Evolutionary conservation across 108 stramenopile genomes (phyloP), one percentile per base, ranked within the genome.

Genomic region (Craspedostauros australis): DNA sequence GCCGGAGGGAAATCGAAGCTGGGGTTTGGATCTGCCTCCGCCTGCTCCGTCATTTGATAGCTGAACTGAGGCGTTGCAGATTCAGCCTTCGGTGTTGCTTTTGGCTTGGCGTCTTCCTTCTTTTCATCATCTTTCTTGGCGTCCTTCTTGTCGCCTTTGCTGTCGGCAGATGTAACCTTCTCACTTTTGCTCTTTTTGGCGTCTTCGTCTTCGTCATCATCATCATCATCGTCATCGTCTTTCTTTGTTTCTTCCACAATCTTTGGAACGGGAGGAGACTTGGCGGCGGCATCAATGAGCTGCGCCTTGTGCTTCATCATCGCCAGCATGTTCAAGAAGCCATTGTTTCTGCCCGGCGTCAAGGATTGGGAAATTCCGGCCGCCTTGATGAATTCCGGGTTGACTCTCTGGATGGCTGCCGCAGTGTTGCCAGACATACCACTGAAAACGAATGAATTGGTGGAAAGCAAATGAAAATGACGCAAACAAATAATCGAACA

Each of bases 261-360:
- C n/a, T n/a, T n/a, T n/a, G n/a, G n/a, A n/a, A n/a, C n/a, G n/a
- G n/a, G n/a, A n/a, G n/a, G n/a, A n/a, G n/a, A n/a, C n/a, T n/a
- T n/a, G 9, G 58, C 70, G 3, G 57, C 73, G 16, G 33, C 66
- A 16, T 52, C 63, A 38, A 70, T 47, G 40, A 66, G 60, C 9
- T 33, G 3, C 0, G 91, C 91, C 68, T 91, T 85, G 31, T 54
- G 57, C 70, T 98, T 96, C 86, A 98, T 95, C 14, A 76, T 70
- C 2, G 49, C 51, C 25, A 98, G 54, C 97, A 98, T 98, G 70
- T 98, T 98, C 23, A 98, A 70, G 60, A 98, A 98, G 31, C 97
- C 97, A 74, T 98, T 98, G 71, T 98, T 98, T 38, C 97, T 69
- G 14, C 96, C 94, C 19, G 82, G 93, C 25, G 97, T 98, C 41